Evolutionary conservation across 1,284 basidiomycete species (phyloP).

Genomic region (Tylopilus sp.): DNA sequence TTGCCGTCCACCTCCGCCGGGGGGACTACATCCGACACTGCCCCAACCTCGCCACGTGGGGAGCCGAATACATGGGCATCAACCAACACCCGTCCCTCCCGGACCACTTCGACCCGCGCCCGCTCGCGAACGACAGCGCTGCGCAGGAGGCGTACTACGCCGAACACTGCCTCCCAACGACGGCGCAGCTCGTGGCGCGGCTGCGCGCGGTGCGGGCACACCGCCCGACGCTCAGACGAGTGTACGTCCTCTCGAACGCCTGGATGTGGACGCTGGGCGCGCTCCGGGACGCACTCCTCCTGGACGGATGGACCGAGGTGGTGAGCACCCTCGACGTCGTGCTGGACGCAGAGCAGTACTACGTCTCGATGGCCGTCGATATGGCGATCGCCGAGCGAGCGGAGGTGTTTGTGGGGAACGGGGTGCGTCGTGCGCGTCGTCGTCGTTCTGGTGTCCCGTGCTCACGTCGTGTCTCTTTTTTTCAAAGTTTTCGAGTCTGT

Average conservation of each 20-base stretch:
- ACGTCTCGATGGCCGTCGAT: slow-evolving; percentile 61
- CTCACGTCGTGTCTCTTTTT: no score
- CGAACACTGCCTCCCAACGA: slow-evolving; percentile 54
- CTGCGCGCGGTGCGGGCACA: slow-evolving; percentile 40
- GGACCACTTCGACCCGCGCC: slow-evolving; percentile 46
- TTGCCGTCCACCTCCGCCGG: slow-evolving; percentile 64
- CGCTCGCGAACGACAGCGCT: slow-evolving; percentile 10
- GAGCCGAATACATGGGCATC: slow-evolving; percentile 51
- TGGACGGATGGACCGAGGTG: slow-evolving; percentile 51
- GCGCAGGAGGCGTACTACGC: slow-evolving; percentile 39
- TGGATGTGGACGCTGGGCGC: slow-evolving; percentile 47
- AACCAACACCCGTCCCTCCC: slow-evolving; percentile 50
- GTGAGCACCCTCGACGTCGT: slow-evolving; percentile 41
- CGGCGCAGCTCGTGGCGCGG: slow-evolving; percentile 48
- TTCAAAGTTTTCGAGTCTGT: slow-evolving; percentile 51
- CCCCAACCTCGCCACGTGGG: slow-evolving; percentile 49
- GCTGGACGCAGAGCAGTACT: slow-evolving; percentile 45
- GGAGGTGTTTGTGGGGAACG: slow-evolving; percentile 74
- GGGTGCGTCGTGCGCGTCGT: background rate
- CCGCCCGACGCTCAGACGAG: slow-evolving; percentile 29
- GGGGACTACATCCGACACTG: slow-evolving; percentile 68
- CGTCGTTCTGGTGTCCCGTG: no score
- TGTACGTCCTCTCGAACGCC: slow-evolving; percentile 61
- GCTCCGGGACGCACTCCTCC: slow-evolving; percentile 42
- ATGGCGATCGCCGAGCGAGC: slow-evolving; percentile 67